Evolutionary conservation across 768 basidiomycete species (phyloP).

Genomic region (Sarcodon sp.): DNA sequence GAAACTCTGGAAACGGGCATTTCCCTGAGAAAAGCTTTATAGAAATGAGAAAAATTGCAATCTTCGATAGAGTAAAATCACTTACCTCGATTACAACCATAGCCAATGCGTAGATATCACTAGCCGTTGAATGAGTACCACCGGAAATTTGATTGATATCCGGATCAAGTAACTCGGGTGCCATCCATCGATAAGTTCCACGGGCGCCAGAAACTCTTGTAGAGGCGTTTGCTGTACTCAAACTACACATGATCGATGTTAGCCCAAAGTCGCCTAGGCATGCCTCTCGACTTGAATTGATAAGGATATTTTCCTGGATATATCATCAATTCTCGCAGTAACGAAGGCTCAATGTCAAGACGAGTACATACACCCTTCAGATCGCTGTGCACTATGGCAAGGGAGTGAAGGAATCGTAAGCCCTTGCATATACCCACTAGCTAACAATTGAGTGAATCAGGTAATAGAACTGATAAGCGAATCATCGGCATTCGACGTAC

Average conservation of each 20-base stretch:
- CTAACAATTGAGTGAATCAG: slow-evolving; percentile 1
- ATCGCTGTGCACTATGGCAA: slow-evolving; percentile 11
- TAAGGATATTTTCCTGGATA: neutral
- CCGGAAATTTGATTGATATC: neutral
- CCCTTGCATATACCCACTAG: slow-evolving; percentile 8
- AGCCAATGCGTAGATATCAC: slow-evolving; percentile 11
- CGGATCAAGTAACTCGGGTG: slow-evolving; percentile 9
- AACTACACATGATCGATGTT: slow-evolving; percentile 4
- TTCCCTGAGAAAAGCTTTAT: slow-evolving; percentile 2
- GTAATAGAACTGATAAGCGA: neutral
- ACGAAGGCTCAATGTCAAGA: neutral
- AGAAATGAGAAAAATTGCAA: neutral
- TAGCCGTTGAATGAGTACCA: neutral
- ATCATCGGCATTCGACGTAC: neutral
- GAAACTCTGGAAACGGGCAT: neutral
- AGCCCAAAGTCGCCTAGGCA: slow-evolving; percentile 14
- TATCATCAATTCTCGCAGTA: neutral
- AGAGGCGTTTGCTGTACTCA: slow-evolving; percentile 6
- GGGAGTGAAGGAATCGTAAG: slow-evolving; percentile 8
- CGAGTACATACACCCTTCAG: slow-evolving; percentile 8
- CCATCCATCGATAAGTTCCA: slow-evolving; percentile 11
- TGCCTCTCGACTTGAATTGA: neutral
- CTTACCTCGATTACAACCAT: slow-evolving; percentile 6
- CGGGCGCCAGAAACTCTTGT: neutral
- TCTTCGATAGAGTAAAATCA: neutral